Evolutionary conservation across 140 eudicot genomes (phyloP).

Genomic region (Oenanthe javanica): DNA sequence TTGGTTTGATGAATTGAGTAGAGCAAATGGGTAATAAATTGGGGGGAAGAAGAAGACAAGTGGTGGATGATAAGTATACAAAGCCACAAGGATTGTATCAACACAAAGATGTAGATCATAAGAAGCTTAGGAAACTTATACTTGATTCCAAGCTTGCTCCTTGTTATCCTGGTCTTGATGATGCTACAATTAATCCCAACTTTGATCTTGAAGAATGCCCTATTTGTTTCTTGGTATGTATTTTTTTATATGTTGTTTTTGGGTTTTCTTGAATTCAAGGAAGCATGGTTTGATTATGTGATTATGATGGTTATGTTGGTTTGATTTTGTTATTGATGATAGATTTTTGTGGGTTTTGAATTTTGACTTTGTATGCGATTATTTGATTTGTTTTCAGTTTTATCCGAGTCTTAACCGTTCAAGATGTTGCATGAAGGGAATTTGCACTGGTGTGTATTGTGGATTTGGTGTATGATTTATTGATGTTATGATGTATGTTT

Average conservation of each 20-base stretch:
- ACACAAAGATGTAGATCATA: constrained; percentile 17
- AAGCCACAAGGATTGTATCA: constrained; percentile 16
- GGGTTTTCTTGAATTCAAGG: background rate
- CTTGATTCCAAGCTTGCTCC: constrained; percentile 78
- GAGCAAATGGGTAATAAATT: constrained; percentile 13
- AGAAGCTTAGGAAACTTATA: constrained; percentile 33
- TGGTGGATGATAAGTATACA: constrained; percentile 15
- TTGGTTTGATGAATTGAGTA: constrained; percentile 5
- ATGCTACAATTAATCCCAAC: constrained; percentile 15
- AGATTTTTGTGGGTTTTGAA: background rate
- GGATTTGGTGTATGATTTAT: background rate
- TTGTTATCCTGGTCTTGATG: constrained; percentile 84
- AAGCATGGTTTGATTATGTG: background rate
- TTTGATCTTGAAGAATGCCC: constrained; percentile 78
- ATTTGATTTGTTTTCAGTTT: constrained; percentile 29
- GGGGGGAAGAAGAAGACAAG: constrained; percentile 12
- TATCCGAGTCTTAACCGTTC: constrained; percentile 88
- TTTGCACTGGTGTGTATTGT: constrained; percentile 56
- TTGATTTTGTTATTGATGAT: background rate
- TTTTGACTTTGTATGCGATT: background rate
- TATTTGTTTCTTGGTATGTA: constrained; percentile 76
- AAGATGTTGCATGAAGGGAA: constrained; percentile 79
- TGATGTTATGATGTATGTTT: background rate
- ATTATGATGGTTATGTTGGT: background rate
- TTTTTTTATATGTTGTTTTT: background rate